phyloP scores from a whole-genome alignment of 805 yeast genomes.

The Jamesozyma lodderae region DNA sequence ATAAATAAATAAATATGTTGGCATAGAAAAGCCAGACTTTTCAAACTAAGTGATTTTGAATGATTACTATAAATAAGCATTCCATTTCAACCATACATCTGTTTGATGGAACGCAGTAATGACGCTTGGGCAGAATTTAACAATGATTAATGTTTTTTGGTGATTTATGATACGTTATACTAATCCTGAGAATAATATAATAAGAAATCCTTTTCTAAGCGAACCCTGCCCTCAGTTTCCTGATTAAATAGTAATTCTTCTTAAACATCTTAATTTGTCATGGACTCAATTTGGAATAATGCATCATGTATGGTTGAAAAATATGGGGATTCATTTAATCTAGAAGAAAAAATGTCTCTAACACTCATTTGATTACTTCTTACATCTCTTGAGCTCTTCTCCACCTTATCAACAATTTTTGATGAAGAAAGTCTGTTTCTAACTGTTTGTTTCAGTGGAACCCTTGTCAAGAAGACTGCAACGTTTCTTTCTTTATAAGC shows the following conservation, averaged over 20 bases:
- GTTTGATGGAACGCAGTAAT: no score
- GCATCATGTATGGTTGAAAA: conserved; percentile 16
- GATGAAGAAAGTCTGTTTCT: conserved; percentile 43
- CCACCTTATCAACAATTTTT: conserved; percentile 36
- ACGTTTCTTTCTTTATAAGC: conserved; percentile 48
- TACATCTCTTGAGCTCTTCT: background rate
- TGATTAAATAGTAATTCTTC: background rate
- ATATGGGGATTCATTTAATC: conserved; percentile 5
- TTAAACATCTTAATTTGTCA: background rate
- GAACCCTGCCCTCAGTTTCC: no score
- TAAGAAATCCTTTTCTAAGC: no score
- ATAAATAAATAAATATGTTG: no score
- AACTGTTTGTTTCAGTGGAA: conserved; percentile 41
- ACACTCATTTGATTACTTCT: background rate
- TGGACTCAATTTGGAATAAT: conserved; percentile 3
- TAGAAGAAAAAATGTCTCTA: background rate
- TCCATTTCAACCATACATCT: no score
- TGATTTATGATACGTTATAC: background rate
- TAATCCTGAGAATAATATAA: no score
- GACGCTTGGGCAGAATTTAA: background rate
- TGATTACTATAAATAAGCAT: no score
- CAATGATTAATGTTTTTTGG: background rate
- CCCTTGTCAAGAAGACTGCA: conserved; percentile 50
- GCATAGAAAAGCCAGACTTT: no score
- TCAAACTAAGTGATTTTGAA: no score